phyloP scores from a whole-genome alignment of 176 grass and related monocot species.

The Pontederia paniculata region DNA sequence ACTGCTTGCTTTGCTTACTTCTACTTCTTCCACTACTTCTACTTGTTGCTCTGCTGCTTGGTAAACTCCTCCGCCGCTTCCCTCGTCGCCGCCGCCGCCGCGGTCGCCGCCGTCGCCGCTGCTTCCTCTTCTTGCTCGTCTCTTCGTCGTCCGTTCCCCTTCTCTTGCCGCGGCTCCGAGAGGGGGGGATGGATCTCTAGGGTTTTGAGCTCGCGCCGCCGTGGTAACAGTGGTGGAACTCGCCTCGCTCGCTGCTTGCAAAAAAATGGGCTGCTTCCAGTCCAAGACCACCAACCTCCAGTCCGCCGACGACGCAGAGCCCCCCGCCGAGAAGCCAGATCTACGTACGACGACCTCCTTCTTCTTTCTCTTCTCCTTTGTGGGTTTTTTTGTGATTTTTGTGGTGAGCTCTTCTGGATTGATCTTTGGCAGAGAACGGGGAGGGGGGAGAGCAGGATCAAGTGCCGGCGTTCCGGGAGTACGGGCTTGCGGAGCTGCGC shows the following conservation, averaged over 20 bases:
- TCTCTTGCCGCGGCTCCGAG: no score
- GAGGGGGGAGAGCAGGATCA: conserved; percentile 49
- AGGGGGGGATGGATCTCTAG: neutral
- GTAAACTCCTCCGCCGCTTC: no score
- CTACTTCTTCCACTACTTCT: no score
- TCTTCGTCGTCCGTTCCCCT: neutral
- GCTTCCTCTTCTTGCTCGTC: conserved; percentile 14
- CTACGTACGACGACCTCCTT: conserved; percentile 34
- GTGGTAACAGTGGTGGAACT: no score
- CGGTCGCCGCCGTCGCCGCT: no score
- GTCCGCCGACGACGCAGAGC: conserved; percentile 35
- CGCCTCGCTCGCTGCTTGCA: neutral
- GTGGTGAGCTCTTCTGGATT: no score
- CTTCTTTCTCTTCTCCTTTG: neutral
- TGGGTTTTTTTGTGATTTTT: neutral
- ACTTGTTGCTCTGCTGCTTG: no score
- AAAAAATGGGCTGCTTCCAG: conserved; percentile 76
- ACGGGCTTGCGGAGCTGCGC: conserved; percentile 63
- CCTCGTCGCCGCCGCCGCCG: no score
- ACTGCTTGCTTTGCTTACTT: no score
- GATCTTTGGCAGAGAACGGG: conserved; percentile 34
- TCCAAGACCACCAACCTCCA: conserved; percentile 64
- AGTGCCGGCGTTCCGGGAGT: conserved; percentile 89
- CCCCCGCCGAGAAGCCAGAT: conserved; percentile 58
- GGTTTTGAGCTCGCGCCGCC: neutral